Base-by-base conservation (phyloP, 2,329 filamentous ascomycete genomes). In the Phyllosticta citriasiana region DNA sequence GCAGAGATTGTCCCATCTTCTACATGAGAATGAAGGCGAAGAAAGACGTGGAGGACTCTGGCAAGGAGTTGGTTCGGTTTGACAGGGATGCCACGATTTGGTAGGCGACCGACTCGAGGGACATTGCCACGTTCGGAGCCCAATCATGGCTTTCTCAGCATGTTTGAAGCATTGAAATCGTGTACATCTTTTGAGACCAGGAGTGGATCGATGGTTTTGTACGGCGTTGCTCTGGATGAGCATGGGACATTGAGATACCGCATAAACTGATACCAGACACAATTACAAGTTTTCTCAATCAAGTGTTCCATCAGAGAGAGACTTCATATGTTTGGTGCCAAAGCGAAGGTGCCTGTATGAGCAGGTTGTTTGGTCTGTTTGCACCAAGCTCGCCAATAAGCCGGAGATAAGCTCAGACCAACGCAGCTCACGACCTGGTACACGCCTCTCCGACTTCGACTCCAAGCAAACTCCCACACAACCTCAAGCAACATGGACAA, bases 11-110 rank as follows among this genome's bases (percentile, higher is more conserved):
- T 72, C 94, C 94, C 0, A 99, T 99, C 70, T 99, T 99, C 76
- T 99, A 99, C 75, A 99, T 99, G 94, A 86, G 94, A 4, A 99
- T 99, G 94, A 99, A 99, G 82, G 93, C 93, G 33, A 96, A 97
- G 83, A 99, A 99, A 80, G 94, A 99, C 73, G 86, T 97, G 50
- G 93, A 97, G 74, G 94, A 99, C 77, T 88, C 87, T 1, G 91
- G 92, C 62, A 95, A 91, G 77, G 94, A 99, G 74, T 75, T 99
- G 69, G 83, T 83, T 67, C 81, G 94, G 68, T 99, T 99, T 76
- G 94, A 99, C 76, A 83, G 86, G 65, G 92, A 96, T 75, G 84
- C 85, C 68, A 87, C 88, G 61, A 83, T 89, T 27, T 86, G 84
- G 83, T 86, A 63, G 26, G 40, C 16, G 40, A 19, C n/a, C n/a